Base-by-base conservation (phyloP, 345 rosid genomes). In the Syzygium grande region DNA sequence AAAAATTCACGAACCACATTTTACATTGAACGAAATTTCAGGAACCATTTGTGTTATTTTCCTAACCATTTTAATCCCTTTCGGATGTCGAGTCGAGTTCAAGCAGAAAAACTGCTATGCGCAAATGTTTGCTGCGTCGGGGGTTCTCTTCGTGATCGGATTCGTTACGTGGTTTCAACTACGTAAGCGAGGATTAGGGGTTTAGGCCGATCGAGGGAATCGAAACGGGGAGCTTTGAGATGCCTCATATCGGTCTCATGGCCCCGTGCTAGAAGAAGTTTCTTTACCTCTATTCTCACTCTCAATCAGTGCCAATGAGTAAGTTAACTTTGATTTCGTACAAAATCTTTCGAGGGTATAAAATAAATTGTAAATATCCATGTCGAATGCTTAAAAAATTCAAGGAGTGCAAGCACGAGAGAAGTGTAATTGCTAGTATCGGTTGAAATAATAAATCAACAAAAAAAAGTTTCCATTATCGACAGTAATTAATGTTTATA, bases 391-490 rank as follows among this genome's bases (percentile, higher is more conserved):
- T 65, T 65, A 7, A 29, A 65, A 29, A 65, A 29, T 65, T 29
- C 22, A 21, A 65, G 78, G 22, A 65, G 10, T 21, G 22, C 41
- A 16, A 29, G 78, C 78, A 65, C 9, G 21, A 65, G 63, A 58
- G 63, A 27, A 59, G 8, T 27, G 30, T 43, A 43, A 43, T 43
- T 4, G 21, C 49, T 73, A 34, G 1, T 19, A 2, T 73, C 14
- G 2, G 22, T 73, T 34, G 4, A 34, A 34, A 34, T 68, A 34
- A 68, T 34, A 34, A 34, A 1, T 0, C 7, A 17, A 34, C 19
- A 0, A 68, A 34, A 19, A 19, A 68, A 17, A 19, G 9, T 1
- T 17, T 68, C 21, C 23, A 34, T 0, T 17, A 0, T 68, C 0
- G 10, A 68, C 9, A 19, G 19, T 34, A 19, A 5, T 19, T 73